Conservation (phyloP, 73 alveolate genomes). For the Paramecium sexaurelia region DNA sequence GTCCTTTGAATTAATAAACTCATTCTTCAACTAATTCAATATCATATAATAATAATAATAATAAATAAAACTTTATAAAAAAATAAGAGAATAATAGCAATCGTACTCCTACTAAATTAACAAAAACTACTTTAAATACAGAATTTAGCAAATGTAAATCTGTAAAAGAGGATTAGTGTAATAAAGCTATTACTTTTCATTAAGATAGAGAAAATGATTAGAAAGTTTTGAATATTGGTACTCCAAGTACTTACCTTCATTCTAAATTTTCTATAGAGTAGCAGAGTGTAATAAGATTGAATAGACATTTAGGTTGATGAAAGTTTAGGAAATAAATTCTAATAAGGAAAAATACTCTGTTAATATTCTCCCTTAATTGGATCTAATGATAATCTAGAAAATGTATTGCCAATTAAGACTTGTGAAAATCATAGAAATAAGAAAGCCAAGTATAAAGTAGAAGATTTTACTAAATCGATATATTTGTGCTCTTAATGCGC, state of each 20-base stretch:
- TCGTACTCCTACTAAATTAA: constrained; percentile 24
- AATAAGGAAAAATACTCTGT: not conserved
- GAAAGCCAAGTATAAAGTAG: constrained; percentile 19
- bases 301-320: constrained; percentile 31
- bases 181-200: not conserved
- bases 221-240: not conserved
- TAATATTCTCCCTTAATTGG: constrained; percentile 4
- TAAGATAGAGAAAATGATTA: constrained; percentile 34
- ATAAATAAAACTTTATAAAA: not conserved
- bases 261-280: constrained; percentile 18
- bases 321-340: not conserved
- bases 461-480: not conserved
- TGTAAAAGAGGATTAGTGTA: not conserved
- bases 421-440: constrained; percentile 17
- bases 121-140: not conserved
- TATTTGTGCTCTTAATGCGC: constrained; percentile 50
- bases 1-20: not conserved
- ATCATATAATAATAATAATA: not conserved
- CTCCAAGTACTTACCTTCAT: constrained; percentile 29
- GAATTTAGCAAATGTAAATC: constrained; percentile 48
- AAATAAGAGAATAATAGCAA: not conserved
- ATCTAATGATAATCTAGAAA: not conserved
- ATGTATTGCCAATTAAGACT: not conserved
- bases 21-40: constrained; percentile 26
- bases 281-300: constrained; percentile 11